Evolutionary conservation across 805 yeast genomes (phyloP).

Genomic region (Candida oleophila): DNA sequence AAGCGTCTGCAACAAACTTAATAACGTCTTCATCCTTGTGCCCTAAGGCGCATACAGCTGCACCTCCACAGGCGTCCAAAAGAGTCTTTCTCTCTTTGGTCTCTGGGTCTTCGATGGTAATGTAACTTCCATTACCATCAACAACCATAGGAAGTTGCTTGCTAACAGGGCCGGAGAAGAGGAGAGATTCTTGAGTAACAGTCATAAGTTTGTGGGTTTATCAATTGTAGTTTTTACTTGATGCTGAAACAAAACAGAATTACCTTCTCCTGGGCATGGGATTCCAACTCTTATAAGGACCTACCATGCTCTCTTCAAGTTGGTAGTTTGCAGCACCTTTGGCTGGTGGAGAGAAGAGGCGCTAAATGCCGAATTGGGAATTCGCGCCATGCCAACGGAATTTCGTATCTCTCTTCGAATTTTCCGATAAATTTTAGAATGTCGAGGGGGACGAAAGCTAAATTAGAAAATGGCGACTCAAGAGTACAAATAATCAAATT

Average conservation of each 20-base stretch:
- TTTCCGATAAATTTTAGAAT: neutral
- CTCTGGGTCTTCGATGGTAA: slow-evolving; percentile 41
- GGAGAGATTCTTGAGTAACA: neutral
- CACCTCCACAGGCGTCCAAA: slow-evolving; percentile 29
- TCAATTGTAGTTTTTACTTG: neutral
- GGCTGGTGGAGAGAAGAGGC: neutral
- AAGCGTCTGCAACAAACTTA: slow-evolving; percentile 20
- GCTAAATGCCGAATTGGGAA: neutral
- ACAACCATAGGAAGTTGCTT: slow-evolving; percentile 32
- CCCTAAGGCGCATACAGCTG: slow-evolving; percentile 33
- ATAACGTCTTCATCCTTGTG: slow-evolving; percentile 27
- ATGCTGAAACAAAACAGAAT: slow-evolving; percentile 4
- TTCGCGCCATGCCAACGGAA: neutral
- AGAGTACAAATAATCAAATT: too few relatives aligned
- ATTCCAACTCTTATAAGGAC: neutral
- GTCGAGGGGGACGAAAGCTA: too few relatives aligned
- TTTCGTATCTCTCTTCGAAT: neutral
- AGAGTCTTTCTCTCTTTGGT: slow-evolving; percentile 30
- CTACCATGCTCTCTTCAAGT: neutral
- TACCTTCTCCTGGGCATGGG: neutral
- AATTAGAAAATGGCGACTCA: too few relatives aligned
- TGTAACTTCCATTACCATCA: slow-evolving; percentile 41
- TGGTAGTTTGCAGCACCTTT: neutral
- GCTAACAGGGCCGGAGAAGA: neutral
- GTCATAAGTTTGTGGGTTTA: neutral